Evolutionary conservation across 805 yeast genomes (phyloP), one percentile per base, ranked within the genome.

Genomic region (Schwanniomyces yamadae): DNA sequence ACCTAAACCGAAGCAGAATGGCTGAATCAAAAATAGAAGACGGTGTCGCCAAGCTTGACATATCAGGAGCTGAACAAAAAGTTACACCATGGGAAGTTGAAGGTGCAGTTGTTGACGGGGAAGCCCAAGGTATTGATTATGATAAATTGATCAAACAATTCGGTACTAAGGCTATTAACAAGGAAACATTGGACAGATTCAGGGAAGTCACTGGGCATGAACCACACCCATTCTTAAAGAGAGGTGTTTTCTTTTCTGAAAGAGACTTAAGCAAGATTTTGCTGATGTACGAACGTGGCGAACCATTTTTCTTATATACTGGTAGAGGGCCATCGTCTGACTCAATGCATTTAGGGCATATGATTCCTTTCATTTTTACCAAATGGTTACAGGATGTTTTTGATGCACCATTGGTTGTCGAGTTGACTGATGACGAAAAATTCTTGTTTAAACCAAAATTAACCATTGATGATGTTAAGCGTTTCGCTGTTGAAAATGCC

Each of bases 321-420:
- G 99, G 99, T 25, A 78, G 99, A 61, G 99, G 99, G 4, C 98
- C 99, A 23, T 85, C 95, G 1, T 79, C 90, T 27, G 96, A 84
- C 50, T 83, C 93, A 14, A 83, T 93, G 86, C 99, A 93, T 60
- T 72, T 93, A 67, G 99, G 99, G 35, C 99, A 93, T 63, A 82
- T 91, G 89, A 77, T 90, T 42, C 99, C 99, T 12, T 93, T 93
- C 57, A 63, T 84, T 21, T 93, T 93, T 71, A 93, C 99, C 38
- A 89, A 90, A 63, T 93, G 98, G 98, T 74, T 93, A 52, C 99
- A 93, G 63, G 97, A 91, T 30, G 98, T 91, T 2, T 93, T 93
- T 59, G 98, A 93, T 58, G 96, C 79, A 40, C 98, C 99, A 14
- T 73, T 93, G 45, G 95, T 93, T 24, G 80, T 93, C 49, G 97